Percentiles rank a stretch among this genome's conserved stretches.
phyloP scores from a whole-genome alignment of 495 filamentous ascomycete species.

The Hypoxylon crocopeplum region DNA sequence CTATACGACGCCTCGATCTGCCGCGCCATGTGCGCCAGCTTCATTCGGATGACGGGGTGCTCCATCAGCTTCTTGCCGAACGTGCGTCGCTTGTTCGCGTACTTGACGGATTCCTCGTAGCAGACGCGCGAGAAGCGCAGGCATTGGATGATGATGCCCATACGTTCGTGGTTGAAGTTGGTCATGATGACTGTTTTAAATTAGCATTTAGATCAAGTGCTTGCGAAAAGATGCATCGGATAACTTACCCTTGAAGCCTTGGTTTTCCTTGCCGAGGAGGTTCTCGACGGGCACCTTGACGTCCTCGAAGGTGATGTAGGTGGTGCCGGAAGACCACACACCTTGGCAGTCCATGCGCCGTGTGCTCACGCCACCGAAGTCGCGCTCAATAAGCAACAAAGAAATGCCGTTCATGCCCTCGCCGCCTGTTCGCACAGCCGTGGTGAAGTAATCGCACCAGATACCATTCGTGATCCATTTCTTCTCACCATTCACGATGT shows the following conservation, averaged over 20 bases:
- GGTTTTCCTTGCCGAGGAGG: conserved; percentile 95
- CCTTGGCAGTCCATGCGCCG: conserved; percentile 98
- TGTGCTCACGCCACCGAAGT: conserved; percentile 82
- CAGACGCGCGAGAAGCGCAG: conserved; percentile 95
- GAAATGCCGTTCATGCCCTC: conserved; percentile 90
- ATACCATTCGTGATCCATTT: conserved; percentile 99
- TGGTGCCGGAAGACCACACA: conserved; percentile 93
- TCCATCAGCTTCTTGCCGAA: conserved; percentile 96
- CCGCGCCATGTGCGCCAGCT: conserved; percentile 96
- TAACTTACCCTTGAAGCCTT: conserved; percentile 83
- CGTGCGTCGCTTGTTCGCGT: conserved; percentile 93
- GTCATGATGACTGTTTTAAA: conserved; percentile 86
- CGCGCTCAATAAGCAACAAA: conserved; percentile 84
- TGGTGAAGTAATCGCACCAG: conserved; percentile 97
- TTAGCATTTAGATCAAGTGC: conserved; percentile 3
- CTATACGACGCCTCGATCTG: conserved; percentile 96
- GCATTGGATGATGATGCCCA: conserved; percentile 98
- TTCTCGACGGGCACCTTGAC: conserved; percentile 99
- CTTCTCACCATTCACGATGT: conserved; percentile 99
- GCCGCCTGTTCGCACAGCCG: conserved; percentile 87
- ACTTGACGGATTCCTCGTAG: conserved; percentile 95
- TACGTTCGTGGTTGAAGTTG: conserved; percentile 99
- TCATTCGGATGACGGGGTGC: conserved; percentile 96
- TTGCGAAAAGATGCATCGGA: not conserved
- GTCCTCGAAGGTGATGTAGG: conserved; percentile 97